A percentile compares a stretch with the other conserved stretches of the same genome.
These are phyloP conservation scores for Aspergillus affinis DNA, from an alignment of 495 filamentous ascomycete genomes.

Conservation along the genomic window DNA sequence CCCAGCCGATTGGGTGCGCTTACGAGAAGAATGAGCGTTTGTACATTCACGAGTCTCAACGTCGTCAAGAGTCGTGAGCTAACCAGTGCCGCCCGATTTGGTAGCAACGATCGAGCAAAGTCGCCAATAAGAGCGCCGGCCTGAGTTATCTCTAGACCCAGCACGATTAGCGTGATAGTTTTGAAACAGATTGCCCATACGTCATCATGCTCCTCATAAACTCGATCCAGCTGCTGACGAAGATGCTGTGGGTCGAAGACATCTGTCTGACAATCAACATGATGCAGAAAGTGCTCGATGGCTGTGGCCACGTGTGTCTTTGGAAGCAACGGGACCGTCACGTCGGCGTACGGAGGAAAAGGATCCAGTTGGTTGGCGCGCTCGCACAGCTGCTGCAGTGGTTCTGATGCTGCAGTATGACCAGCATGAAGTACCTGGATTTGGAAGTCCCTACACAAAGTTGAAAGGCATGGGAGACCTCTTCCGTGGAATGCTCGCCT, in stretches of 20 bases:
- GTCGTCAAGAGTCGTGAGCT: not conserved
- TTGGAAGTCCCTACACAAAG: not conserved
- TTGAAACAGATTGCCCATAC: not conserved
- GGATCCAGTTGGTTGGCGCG: not conserved
- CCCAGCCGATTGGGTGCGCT: not conserved
- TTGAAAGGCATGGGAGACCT: not conserved
- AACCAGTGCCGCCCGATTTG: not conserved
- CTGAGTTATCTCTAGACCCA: not conserved
- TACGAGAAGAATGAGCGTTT: not conserved
- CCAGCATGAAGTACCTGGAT: not conserved
- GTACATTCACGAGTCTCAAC: not conserved
- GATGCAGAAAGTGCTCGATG: not conserved
- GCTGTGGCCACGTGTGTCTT: not conserved
- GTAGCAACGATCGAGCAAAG: not conserved
- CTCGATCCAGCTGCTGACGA: not conserved
- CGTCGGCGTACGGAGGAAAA: not conserved
- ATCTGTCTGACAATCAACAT: not conserved
- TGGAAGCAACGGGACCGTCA: not conserved
- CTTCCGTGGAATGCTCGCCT: not conserved
- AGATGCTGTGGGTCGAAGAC: not conserved
- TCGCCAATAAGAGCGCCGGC: not conserved
- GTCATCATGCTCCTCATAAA: not conserved
- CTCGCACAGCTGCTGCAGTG: not conserved
- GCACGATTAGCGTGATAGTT: not conserved
- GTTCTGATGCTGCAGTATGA: not conserved